Evolutionary conservation across 2,329 filamentous ascomycete species (phyloP).

Genomic region (Epichloe gansuensis): DNA sequence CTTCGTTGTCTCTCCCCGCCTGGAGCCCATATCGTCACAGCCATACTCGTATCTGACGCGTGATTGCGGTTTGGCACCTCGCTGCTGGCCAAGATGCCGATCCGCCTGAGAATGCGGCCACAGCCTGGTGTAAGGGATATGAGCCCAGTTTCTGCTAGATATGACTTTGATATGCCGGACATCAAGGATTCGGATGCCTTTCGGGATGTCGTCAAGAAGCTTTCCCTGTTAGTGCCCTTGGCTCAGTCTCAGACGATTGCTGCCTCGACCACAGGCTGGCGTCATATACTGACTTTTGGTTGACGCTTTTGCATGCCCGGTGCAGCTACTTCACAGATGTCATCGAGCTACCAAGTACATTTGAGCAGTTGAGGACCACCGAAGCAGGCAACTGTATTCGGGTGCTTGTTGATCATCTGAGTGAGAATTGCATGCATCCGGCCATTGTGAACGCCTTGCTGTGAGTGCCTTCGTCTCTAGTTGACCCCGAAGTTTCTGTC

Average conservation of each 20-base stretch:
- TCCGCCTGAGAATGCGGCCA: slow-evolving; percentile 23
- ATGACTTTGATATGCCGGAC: slow-evolving; percentile 34
- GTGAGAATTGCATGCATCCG: slow-evolving; percentile 49
- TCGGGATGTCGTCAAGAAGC: slow-evolving; percentile 51
- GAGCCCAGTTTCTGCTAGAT: slow-evolving; percentile 22
- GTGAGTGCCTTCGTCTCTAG: slow-evolving; percentile 32
- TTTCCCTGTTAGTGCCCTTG: slow-evolving; percentile 43
- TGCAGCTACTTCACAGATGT: slow-evolving; percentile 48
- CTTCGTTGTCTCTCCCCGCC: no score
- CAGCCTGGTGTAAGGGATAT: slow-evolving; percentile 18
- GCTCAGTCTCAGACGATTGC: background rate
- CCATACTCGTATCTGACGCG: no score
- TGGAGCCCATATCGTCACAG: no score
- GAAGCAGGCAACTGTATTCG: slow-evolving; percentile 46
- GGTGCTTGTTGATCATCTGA: slow-evolving; percentile 50
- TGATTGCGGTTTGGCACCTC: background rate
- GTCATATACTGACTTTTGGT: background rate
- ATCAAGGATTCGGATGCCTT: slow-evolving; percentile 48
- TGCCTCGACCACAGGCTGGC: background rate
- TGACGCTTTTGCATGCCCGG: background rate
- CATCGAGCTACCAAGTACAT: slow-evolving; percentile 52
- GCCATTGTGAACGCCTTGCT: slow-evolving; percentile 60
- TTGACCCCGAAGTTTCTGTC: background rate
- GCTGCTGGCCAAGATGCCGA: slow-evolving; percentile 19
- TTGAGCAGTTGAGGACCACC: slow-evolving; percentile 60